Conservation (phyloP, 1,284 basidiomycete species). For the Coniferiporia weirii region DNA sequence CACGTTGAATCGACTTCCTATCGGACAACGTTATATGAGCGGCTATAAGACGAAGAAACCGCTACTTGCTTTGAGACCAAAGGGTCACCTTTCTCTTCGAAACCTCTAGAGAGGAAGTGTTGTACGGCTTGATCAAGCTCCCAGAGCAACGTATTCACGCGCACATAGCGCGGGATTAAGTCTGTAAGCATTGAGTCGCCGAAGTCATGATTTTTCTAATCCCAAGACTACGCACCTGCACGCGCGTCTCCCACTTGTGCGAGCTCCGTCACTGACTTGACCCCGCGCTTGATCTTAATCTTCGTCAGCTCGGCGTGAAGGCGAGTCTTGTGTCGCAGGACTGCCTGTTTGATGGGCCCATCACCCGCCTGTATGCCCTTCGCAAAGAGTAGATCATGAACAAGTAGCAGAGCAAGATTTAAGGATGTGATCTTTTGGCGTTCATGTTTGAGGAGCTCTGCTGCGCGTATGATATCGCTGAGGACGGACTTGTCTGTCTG, state of each 20-base stretch:
- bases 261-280: slow-evolving; percentile 59
- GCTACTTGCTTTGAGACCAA: slow-evolving; percentile 43
- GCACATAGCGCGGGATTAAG: slow-evolving; percentile 77
- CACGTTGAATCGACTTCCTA: slow-evolving; percentile 61
- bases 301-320: slow-evolving; percentile 80
- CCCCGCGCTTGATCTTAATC: slow-evolving; percentile 77
- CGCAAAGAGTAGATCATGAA: slow-evolving; percentile 82
- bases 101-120: slow-evolving; percentile 51
- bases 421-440: slow-evolving; percentile 65
- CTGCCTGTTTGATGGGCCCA: slow-evolving; percentile 79
- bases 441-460: slow-evolving; percentile 70
- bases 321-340: slow-evolving; percentile 83
- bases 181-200: slow-evolving; percentile 34
- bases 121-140: slow-evolving; percentile 53
- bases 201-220: not conserved
- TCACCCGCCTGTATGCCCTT: slow-evolving; percentile 83
- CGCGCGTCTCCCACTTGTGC: slow-evolving; percentile 54
- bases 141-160: slow-evolving; percentile 77
- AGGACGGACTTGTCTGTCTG: slow-evolving; percentile 65
- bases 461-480: slow-evolving; percentile 54
- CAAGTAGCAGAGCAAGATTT: slow-evolving; percentile 75
- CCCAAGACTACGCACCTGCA: slow-evolving; percentile 43
- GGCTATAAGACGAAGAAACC: not conserved
- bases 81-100: slow-evolving; percentile 37
- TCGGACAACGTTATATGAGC: slow-evolving; percentile 2